Conservation (phyloP, 768 basidiomycete species). For the Austroboletus eburneus region DNA sequence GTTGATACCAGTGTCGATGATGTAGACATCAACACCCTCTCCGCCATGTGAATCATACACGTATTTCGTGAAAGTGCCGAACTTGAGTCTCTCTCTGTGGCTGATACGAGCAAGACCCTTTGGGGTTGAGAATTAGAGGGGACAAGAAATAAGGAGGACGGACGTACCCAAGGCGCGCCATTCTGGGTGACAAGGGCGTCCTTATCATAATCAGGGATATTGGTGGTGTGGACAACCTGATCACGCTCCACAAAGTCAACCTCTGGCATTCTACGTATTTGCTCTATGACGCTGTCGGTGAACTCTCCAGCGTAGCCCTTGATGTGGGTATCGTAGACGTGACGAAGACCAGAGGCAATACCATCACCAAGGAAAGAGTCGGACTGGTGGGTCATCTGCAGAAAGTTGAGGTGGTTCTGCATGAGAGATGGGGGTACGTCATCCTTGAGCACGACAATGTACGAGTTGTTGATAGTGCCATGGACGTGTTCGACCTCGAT, state of each 20-base stretch:
- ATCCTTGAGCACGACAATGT: conserved; percentile 87
- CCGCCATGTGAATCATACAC: conserved; percentile 69
- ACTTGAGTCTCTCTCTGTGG: conserved; percentile 70
- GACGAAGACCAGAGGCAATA: conserved; percentile 50
- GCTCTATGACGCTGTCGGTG: conserved; percentile 61
- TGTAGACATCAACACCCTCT: conserved; percentile 89
- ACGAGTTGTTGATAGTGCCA: conserved; percentile 82
- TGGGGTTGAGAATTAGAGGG: conserved; percentile 9
- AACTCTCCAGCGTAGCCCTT: conserved; percentile 84
- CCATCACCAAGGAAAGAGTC: conserved; percentile 47
- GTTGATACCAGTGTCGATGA: conserved; percentile 90
- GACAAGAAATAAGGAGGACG: neutral
- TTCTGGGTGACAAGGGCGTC: conserved; percentile 41
- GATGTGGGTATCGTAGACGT: conserved; percentile 72
- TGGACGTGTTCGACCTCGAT: conserved; percentile 57
- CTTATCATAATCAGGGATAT: no score
- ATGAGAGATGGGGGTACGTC: conserved; percentile 53
- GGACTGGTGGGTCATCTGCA: conserved; percentile 57
- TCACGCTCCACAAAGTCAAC: conserved; percentile 92
- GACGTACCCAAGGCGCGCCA: conserved; percentile 80
- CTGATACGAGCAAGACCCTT: conserved; percentile 95
- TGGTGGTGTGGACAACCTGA: conserved; percentile 79
- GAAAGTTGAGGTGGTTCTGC: conserved; percentile 75
- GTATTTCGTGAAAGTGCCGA: conserved; percentile 84
- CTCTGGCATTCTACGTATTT: conserved; percentile 79